Conservation (phyloP, 768 basidiomycete genomes). For the Gymnopilus junonius region DNA sequence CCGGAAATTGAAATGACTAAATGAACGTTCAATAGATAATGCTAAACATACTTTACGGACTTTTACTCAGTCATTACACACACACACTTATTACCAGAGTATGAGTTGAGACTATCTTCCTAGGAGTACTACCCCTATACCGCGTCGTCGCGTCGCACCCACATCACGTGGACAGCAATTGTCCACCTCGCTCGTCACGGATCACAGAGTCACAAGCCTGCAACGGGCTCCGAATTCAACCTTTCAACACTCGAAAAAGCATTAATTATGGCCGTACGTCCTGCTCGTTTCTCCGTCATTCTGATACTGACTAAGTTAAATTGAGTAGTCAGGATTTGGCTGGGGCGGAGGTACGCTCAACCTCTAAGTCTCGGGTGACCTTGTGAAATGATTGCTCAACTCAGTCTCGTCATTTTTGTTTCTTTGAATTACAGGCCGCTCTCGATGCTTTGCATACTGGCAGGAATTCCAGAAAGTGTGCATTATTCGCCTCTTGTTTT, state of each 20-base stretch:
- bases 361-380: too few relatives aligned
- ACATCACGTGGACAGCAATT: background rate
- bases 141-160: background rate
- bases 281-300: background rate
- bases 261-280: constrained; percentile 43
- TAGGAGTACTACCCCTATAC: too few relatives aligned
- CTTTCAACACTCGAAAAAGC: constrained; percentile 11
- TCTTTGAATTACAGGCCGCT: constrained; percentile 55
- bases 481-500: background rate
- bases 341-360: constrained; percentile 44
- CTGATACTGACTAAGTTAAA: background rate
- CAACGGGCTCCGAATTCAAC: constrained; percentile 16
- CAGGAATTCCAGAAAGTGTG: constrained; percentile 82
- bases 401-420: background rate
- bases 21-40: too few relatives aligned
- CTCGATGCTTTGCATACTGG: constrained; percentile 91
- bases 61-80: too few relatives aligned
- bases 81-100: too few relatives aligned
- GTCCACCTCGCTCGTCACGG: background rate
- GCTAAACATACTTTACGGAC: too few relatives aligned
- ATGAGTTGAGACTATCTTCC: too few relatives aligned
- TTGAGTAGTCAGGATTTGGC: constrained; percentile 48
- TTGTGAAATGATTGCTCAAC: background rate
- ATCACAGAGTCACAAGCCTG: constrained; percentile 10
- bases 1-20: too few relatives aligned